These are phyloP conservation scores for Centella asiatica DNA, from an alignment of 129 eudicot genomes.

Conservation along the genomic window DNA sequence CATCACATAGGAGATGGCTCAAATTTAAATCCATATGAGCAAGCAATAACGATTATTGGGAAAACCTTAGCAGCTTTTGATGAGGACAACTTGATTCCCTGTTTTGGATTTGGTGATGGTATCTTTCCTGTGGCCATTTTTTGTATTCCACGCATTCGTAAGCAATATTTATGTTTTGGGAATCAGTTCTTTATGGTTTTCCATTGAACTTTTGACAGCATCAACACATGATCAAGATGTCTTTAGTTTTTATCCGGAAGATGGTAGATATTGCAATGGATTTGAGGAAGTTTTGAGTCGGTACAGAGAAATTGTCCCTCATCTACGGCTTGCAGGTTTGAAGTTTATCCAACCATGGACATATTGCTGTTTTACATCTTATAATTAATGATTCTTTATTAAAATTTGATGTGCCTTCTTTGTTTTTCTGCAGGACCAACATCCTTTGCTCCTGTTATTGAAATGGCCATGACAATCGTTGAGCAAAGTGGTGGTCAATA, in stretches of 20 bases:
- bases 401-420: background rate
- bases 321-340: constrained; percentile 82
- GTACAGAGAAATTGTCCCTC: constrained; percentile 80
- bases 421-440: constrained; percentile 69
- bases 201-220: constrained; percentile 44
- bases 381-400: constrained; percentile 1
- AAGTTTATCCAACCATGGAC: constrained; percentile 8
- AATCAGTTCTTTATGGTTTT: background rate
- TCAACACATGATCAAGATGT: constrained; percentile 96
- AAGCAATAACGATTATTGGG: constrained; percentile 91
- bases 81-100: constrained; percentile 93
- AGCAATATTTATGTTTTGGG: background rate
- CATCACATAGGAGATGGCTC: constrained; percentile 65
- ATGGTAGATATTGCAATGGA: constrained; percentile 77
- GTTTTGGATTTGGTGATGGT: constrained; percentile 99
- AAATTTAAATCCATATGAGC: constrained; percentile 77
- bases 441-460: constrained; percentile 91
- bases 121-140: constrained; percentile 18
- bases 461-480: constrained; percentile 92
- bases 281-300: constrained; percentile 84
- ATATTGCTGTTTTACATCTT: constrained; percentile 14
- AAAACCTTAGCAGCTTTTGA: constrained; percentile 89
- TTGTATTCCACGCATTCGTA: background rate
- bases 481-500: constrained; percentile 94
- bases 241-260: constrained; percentile 85